Evolutionary conservation across 352 stramenopile species (phyloP).

Genomic region (Bremia lactucae): DNA sequence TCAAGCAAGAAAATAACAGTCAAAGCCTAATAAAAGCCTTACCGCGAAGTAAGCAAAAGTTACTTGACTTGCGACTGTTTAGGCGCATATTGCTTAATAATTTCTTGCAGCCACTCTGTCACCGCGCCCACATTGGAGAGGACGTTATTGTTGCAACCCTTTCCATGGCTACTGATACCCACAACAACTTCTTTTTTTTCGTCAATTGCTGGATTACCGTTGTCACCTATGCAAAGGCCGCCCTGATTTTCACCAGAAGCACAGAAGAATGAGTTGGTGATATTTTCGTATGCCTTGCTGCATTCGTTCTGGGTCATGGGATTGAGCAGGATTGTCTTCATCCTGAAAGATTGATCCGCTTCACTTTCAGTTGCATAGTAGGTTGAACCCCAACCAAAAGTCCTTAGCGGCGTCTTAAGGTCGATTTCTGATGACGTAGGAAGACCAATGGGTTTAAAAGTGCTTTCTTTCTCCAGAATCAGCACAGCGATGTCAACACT

Average conservation of each 20-base stretch:
- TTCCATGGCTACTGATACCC: too few relatives aligned
- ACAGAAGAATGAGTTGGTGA: conserved; percentile 31
- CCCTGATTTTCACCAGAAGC: conserved; percentile 19
- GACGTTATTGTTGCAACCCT: too few relatives aligned
- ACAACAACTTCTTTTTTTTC: conserved; percentile 5
- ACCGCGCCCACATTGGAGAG: too few relatives aligned
- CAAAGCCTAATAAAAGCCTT: too few relatives aligned
- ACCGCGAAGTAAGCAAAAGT: too few relatives aligned
- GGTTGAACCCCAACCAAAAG: conserved; percentile 23
- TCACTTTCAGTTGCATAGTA: conserved; percentile 9
- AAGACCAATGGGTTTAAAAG: neutral
- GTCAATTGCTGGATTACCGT: conserved; percentile 32
- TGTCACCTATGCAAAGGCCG: conserved; percentile 30
- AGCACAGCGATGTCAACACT: neutral
- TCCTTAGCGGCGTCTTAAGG: conserved; percentile 13
- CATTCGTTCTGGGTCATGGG: conserved; percentile 25
- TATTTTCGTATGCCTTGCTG: conserved; percentile 3
- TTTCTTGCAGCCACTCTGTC: too few relatives aligned
- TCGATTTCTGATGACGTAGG: conserved; percentile 10
- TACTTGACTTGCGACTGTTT: too few relatives aligned
- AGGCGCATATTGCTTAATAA: too few relatives aligned
- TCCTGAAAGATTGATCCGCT: neutral
- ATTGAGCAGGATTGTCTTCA: conserved; percentile 22
- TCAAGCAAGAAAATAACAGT: too few relatives aligned
- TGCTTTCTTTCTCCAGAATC: neutral